phyloP scores from a whole-genome alignment of 2,329 filamentous ascomycete species.

The Aspergillus neotritici region DNA sequence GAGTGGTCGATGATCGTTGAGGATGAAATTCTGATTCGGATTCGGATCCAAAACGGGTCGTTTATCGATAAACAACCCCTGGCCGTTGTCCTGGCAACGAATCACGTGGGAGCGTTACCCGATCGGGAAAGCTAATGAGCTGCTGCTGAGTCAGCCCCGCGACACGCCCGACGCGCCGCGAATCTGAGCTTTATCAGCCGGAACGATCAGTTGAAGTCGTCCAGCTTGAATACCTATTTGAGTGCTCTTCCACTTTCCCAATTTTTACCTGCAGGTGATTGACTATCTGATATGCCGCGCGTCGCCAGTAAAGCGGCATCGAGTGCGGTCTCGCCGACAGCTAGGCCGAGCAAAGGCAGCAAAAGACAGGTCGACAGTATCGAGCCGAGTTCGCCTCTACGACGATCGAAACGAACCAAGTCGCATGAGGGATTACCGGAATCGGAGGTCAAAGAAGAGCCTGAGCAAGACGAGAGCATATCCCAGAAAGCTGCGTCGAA shows the following conservation, averaged over 20 bases:
- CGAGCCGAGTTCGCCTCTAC: conserved; percentile 19
- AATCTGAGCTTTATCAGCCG: too few relatives aligned
- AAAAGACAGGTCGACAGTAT: conserved; percentile 25
- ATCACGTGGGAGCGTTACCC: conserved; percentile 22
- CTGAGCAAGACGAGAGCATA: neutral
- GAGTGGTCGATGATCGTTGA: conserved; percentile 1
- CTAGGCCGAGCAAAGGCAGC: conserved; percentile 10
- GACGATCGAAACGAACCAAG: conserved; percentile 28
- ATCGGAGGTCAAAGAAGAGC: conserved; percentile 1
- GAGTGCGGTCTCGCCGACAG: conserved; percentile 4
- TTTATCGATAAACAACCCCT: conserved; percentile 36
- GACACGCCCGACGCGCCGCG: too few relatives aligned
- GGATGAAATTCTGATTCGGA: neutral
- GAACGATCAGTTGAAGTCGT: too few relatives aligned
- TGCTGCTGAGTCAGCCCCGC: neutral
- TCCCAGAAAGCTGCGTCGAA: conserved; percentile 8
- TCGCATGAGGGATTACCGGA: conserved; percentile 8
- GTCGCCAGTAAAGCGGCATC: conserved; percentile 11
- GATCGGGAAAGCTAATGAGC: conserved; percentile 11
- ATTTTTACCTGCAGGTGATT: neutral
- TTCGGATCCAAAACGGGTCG: neutral
- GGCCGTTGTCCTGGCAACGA: conserved; percentile 27
- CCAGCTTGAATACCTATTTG: too few relatives aligned
- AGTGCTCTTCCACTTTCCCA: neutral
- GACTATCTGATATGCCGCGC: conserved; percentile 11